phyloP scores from a whole-genome alignment of 768 basidiomycete genomes.

The Lenzites betulinus region DNA sequence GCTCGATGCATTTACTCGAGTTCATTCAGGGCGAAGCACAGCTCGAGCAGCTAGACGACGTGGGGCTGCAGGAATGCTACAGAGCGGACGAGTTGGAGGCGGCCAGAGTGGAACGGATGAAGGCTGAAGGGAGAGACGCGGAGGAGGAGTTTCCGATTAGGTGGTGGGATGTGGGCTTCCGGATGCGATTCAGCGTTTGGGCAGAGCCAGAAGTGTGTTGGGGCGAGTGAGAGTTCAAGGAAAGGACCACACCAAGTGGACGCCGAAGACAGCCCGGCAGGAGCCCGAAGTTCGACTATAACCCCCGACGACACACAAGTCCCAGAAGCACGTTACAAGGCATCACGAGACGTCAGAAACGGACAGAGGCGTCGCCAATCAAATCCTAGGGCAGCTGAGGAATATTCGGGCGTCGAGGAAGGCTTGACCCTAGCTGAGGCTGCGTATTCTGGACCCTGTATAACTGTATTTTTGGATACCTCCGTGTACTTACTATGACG shows the following conservation, averaged over 20 bases:
- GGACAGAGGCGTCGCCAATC: background rate
- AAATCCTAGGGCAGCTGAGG: background rate
- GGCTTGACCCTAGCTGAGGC: background rate
- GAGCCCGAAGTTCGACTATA: background rate
- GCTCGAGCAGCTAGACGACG: constrained; percentile 7
- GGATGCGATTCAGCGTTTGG: constrained; percentile 9
- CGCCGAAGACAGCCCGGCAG: background rate
- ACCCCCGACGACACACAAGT: background rate
- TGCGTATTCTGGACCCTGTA: background rate
- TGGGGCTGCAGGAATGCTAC: constrained; percentile 10
- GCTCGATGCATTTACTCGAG: constrained; percentile 4
- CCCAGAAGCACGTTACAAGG: background rate
- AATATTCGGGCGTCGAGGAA: background rate
- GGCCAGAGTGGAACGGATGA: background rate
- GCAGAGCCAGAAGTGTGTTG: background rate
- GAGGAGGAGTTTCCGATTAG: background rate
- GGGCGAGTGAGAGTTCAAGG: background rate
- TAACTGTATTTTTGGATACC: background rate
- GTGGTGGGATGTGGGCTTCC: constrained; percentile 13
- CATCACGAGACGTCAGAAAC: background rate
- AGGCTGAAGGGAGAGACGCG: background rate
- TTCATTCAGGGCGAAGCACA: constrained; percentile 16
- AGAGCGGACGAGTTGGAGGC: constrained; percentile 12
- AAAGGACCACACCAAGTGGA: background rate
- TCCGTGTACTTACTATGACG: background rate